phyloP scores from a whole-genome alignment of 1,284 basidiomycete genomes.

The Papiliotrema laurentii region DNA sequence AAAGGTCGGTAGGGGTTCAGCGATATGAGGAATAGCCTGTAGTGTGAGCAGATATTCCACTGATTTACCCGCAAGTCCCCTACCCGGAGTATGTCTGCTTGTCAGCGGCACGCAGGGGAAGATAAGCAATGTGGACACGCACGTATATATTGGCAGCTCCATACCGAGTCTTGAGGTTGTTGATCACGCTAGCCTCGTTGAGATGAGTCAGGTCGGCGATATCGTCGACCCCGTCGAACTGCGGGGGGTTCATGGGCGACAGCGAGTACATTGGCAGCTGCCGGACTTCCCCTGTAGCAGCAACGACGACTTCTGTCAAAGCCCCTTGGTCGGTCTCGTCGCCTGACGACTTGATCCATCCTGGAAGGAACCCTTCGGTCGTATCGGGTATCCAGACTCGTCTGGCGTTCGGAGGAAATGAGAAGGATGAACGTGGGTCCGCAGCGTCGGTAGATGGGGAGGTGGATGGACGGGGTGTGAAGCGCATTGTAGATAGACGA shows the following conservation, averaged over 20 bases:
- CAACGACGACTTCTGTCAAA: slow-evolving; percentile 42
- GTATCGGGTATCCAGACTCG: slow-evolving; percentile 47
- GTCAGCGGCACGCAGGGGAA: slow-evolving; percentile 11
- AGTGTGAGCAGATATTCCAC: neutral
- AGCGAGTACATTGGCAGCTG: slow-evolving; percentile 69
- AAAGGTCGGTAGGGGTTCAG: slow-evolving; percentile 95
- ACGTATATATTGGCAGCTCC: slow-evolving; percentile 93
- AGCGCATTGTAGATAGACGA: neutral
- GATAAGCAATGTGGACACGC: slow-evolving; percentile 45
- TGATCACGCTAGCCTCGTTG: slow-evolving; percentile 97
- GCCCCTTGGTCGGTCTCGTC: slow-evolving; percentile 24
- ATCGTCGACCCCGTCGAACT: slow-evolving; percentile 96
- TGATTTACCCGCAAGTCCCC: neutral
- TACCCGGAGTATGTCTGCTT: slow-evolving; percentile 47
- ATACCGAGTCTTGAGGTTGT: slow-evolving; percentile 89
- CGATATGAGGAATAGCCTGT: slow-evolving; percentile 76
- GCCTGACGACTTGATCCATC: slow-evolving; percentile 45
- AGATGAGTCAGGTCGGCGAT: slow-evolving; percentile 97
- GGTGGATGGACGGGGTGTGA: neutral
- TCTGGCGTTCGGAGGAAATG: slow-evolving; percentile 18
- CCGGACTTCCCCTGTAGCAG: slow-evolving; percentile 47
- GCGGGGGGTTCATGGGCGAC: slow-evolving; percentile 96
- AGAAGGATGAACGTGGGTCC: neutral
- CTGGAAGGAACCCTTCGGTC: slow-evolving; percentile 43
- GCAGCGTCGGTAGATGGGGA: slow-evolving; percentile 3